phyloP scores from a whole-genome alignment of 345 rosid species.

The Trapa bicornis region DNA sequence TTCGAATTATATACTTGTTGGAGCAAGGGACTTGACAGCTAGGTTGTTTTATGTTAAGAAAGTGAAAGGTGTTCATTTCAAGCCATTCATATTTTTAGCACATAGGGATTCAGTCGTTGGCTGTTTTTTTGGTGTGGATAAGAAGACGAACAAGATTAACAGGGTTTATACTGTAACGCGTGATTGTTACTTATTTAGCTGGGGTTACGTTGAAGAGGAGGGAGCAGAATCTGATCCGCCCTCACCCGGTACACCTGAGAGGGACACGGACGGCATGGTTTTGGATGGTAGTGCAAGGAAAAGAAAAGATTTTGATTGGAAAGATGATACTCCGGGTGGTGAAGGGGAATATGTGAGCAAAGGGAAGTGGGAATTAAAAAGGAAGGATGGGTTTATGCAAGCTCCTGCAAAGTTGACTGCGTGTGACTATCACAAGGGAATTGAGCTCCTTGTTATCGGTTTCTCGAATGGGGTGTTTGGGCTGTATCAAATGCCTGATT shows the following conservation, averaged over 20 bases:
- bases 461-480: slow-evolving; percentile 86
- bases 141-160: slow-evolving; percentile 32
- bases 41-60: slow-evolving; percentile 62
- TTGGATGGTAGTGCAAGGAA: slow-evolving; percentile 22
- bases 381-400: slow-evolving; percentile 80
- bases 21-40: slow-evolving; percentile 74
- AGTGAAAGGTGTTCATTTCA: slow-evolving; percentile 38
- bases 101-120: slow-evolving; percentile 82
- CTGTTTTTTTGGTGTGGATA: slow-evolving; percentile 79
- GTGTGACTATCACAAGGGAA: slow-evolving; percentile 70
- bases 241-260: slow-evolving; percentile 60
- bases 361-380: slow-evolving; percentile 57
- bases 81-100: slow-evolving; percentile 72
- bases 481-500: slow-evolving; percentile 91
- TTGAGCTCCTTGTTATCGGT: slow-evolving; percentile 83
- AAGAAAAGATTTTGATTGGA: slow-evolving; percentile 50
- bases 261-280: slow-evolving; percentile 20
- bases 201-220: slow-evolving; percentile 41
- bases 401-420: slow-evolving; percentile 54
- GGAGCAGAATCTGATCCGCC: slow-evolving; percentile 28
- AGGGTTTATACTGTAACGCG: slow-evolving; percentile 59
- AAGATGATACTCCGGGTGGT: slow-evolving; percentile 19
- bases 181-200: slow-evolving; percentile 70
- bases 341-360: slow-evolving; percentile 42
- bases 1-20: slow-evolving; percentile 61